These are phyloP conservation scores for Fusarium subglutinans DNA, from an alignment of 2,329 filamentous ascomycete species.

Conservation along the genomic window DNA sequence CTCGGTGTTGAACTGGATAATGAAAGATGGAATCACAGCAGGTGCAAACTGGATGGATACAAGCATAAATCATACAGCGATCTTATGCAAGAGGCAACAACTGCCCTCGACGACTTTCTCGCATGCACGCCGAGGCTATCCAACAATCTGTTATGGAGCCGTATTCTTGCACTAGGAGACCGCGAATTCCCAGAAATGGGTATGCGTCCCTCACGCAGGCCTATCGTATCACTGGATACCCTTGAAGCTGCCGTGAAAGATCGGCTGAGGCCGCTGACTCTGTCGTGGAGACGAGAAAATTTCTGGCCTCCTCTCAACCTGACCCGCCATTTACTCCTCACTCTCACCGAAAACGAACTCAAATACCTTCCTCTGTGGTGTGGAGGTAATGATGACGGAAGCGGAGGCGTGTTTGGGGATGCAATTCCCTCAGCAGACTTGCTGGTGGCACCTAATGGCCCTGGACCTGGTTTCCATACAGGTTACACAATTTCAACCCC, in stretches of 20 bases:
- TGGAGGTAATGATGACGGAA: conserved; percentile 63
- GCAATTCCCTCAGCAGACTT: conserved; percentile 51
- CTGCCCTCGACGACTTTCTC: conserved; percentile 21
- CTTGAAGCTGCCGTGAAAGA: conserved; percentile 38
- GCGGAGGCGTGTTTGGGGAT: conserved; percentile 59
- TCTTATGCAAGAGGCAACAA: conserved; percentile 3
- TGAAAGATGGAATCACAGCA: conserved; percentile 2
- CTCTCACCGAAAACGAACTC: conserved; percentile 65
- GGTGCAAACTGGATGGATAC: neutral
- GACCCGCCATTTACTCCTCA: conserved; percentile 60
- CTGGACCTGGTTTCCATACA: conserved; percentile 59
- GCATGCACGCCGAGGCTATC: neutral
- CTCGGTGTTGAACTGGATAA: conserved; percentile 27
- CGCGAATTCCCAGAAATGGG: neutral
- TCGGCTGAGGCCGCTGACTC: conserved; percentile 29
- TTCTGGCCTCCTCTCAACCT: conserved; percentile 49
- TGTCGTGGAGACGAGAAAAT: conserved; percentile 41
- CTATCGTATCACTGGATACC: conserved; percentile 32
- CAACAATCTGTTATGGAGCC: conserved; percentile 10
- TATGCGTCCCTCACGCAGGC: neutral
- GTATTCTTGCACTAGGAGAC: neutral
- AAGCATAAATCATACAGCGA: neutral
- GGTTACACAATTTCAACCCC: conserved; percentile 49
- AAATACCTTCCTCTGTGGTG: conserved; percentile 74
- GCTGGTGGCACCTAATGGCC: conserved; percentile 55